These are phyloP conservation scores for Ilyonectria robusta DNA, from an alignment of 2,329 filamentous ascomycete genomes.

Conservation along the genomic window DNA sequence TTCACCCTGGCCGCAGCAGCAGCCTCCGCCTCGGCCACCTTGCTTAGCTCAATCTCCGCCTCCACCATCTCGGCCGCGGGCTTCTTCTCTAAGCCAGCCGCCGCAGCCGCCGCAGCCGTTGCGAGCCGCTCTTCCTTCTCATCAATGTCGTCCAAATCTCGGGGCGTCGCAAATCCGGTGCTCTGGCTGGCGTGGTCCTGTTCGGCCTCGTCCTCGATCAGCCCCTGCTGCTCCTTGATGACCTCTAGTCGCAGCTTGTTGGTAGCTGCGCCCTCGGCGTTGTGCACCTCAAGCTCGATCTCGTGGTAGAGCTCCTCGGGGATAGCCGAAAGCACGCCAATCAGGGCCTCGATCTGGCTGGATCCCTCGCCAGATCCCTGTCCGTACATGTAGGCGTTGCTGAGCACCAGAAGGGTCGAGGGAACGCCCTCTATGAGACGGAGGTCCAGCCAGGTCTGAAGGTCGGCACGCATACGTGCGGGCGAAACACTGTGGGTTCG, in stretches of 20 bases:
- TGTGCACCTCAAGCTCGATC: slow-evolving; percentile 98
- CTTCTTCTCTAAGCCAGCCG: slow-evolving; percentile 61
- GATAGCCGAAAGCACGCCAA: slow-evolving; percentile 92
- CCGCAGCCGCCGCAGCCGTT: slow-evolving; percentile 67
- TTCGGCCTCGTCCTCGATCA: slow-evolving; percentile 97
- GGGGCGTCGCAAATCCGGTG: slow-evolving; percentile 80
- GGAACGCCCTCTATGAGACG: slow-evolving; percentile 95
- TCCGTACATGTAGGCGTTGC: slow-evolving; percentile 97
- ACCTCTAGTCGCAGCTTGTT: slow-evolving; percentile 99
- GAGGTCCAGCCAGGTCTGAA: slow-evolving; percentile 94
- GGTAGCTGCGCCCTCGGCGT: slow-evolving; percentile 94
- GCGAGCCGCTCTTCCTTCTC: slow-evolving; percentile 85
- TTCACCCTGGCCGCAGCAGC: slow-evolving; percentile 44
- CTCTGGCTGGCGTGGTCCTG: slow-evolving; percentile 87
- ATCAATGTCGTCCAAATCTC: slow-evolving; percentile 93
- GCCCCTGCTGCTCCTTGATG: slow-evolving; percentile 96
- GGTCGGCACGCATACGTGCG: slow-evolving; percentile 87
- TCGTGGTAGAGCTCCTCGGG: slow-evolving; percentile 99
- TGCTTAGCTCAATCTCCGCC: slow-evolving; percentile 65
- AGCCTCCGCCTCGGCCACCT: slow-evolving; percentile 47
- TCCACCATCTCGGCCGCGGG: slow-evolving; percentile 69
- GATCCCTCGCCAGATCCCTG: slow-evolving; percentile 90
- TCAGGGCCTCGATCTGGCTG: slow-evolving; percentile 92
- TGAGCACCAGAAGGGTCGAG: slow-evolving; percentile 93
- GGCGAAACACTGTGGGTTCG: slow-evolving; percentile 94